Conservation (phyloP, 768 basidiomycete species). For the Pleurotus cornucopiae region DNA sequence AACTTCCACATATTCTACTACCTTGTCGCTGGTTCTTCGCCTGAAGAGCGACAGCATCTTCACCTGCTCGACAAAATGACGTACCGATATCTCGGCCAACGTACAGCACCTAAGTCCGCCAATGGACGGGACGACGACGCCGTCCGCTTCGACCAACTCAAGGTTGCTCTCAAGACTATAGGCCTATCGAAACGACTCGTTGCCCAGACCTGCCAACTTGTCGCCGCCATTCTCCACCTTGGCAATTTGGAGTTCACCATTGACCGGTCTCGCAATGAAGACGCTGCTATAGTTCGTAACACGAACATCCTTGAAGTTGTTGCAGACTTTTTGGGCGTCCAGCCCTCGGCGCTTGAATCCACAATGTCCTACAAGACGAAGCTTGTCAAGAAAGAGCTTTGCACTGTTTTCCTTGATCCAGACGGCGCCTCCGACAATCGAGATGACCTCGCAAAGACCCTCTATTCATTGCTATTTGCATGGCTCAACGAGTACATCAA, state of each 20-base stretch:
- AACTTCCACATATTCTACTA: slow-evolving; percentile 99
- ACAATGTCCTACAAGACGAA: slow-evolving; percentile 89
- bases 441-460: slow-evolving; percentile 89
- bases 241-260: slow-evolving; percentile 92
- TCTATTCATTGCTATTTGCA: slow-evolving; percentile 91
- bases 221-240: slow-evolving; percentile 94
- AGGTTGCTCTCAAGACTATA: slow-evolving; percentile 88
- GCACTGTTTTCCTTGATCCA: slow-evolving; percentile 92
- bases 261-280: slow-evolving; percentile 81
- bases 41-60: slow-evolving; percentile 86
- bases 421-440: slow-evolving; percentile 92
- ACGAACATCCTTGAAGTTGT: slow-evolving; percentile 77
- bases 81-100: slow-evolving; percentile 85
- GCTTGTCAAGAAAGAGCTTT: slow-evolving; percentile 93
- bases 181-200: slow-evolving; percentile 94
- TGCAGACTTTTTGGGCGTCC: slow-evolving; percentile 88
- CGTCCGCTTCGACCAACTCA: slow-evolving; percentile 89
- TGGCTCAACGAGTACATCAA: slow-evolving; percentile 98
- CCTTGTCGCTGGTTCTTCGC: slow-evolving; percentile 83
- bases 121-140: slow-evolving; percentile 73
- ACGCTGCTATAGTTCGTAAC: slow-evolving; percentile 90
- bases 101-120: slow-evolving; percentile 37
- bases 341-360: slow-evolving; percentile 64
- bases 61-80: slow-evolving; percentile 75
- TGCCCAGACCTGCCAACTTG: slow-evolving; percentile 90